Evolutionary conservation across 1,284 basidiomycete genomes (phyloP).

Genomic region (Phylloporus sp.): DNA sequence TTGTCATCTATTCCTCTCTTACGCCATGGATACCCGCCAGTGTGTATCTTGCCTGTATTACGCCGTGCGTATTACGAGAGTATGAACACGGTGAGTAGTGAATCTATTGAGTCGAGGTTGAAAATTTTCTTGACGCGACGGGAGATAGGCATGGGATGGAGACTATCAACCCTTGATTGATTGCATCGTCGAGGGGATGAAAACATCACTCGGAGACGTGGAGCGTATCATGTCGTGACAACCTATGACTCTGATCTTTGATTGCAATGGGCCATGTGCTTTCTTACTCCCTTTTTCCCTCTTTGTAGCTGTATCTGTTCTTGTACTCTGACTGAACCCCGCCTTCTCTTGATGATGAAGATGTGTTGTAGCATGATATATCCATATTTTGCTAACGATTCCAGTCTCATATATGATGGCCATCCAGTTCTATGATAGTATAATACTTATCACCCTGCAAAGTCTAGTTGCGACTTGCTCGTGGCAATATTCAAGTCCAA

Average conservation of each 20-base stretch:
- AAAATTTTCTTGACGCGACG: neutral
- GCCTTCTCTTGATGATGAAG: neutral
- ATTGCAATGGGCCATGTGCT: too few species aligned
- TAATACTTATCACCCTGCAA: too few species aligned
- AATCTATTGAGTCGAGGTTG: neutral
- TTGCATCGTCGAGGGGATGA: constrained; percentile 39
- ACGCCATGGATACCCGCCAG: constrained; percentile 48
- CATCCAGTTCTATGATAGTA: too few species aligned
- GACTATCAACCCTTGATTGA: constrained; percentile 42
- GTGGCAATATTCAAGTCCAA: too few species aligned
- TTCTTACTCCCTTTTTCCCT: neutral
- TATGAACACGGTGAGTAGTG: constrained; percentile 42
- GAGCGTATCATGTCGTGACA: constrained; percentile 41
- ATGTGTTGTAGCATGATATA: neutral
- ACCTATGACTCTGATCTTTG: neutral
- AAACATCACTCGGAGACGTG: constrained; percentile 34
- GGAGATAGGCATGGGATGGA: constrained; percentile 40
- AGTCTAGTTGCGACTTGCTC: too few species aligned
- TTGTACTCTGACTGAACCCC: too few species aligned
- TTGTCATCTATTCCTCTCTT: constrained; percentile 52
- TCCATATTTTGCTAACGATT: too few species aligned
- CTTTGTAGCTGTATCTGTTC: neutral
- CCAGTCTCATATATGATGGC: too few species aligned
- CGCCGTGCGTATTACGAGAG: constrained; percentile 45
- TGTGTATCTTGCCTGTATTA: constrained; percentile 43